Base-by-base conservation (phyloP, 352 stramenopile species). In the Phytophthora uliginosa region DNA sequence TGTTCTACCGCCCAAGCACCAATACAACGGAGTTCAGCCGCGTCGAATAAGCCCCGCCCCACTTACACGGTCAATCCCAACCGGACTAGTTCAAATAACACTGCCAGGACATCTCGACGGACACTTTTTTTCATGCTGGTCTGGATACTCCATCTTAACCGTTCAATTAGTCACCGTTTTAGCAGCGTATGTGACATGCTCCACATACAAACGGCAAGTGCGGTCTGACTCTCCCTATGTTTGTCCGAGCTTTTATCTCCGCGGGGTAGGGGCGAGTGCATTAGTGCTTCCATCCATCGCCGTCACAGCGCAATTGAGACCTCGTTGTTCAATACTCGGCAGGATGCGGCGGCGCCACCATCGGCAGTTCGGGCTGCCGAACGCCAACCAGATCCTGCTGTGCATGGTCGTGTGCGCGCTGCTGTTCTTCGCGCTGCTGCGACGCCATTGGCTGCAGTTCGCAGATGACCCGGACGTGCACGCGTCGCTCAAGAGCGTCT, bases 381-480 rank as follows among this genome's bases (percentile, higher is more conserved):
- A 95, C 73, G 88, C 88, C n/a, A 95, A 95, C 79, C 88, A 95
- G 84, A 85, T 95, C 66, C 76, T 95, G 58, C 76, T 93, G 55
- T 84, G 77, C 60, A 74, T 92, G 66, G 71, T 78, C 15, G 74
- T 91, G 4, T 82, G 74, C 50, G 76, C 61, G 34, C 57, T 94
- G 59, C 77, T 93, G 12, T 92, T 92, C 66, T 81, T 92, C 26
- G 61, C 86, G 59, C 71, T 95, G 48, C 69, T 94, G 68, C 81
- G 85, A 9, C 78, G 74, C 34, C 75, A 86, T 58, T 95, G 88
- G 88, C 76, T 95, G 57, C 51, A 84, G 47, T 85, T 94, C 55
- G 22, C 36, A 36, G 74, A 82, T 28, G 76, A 82, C 13, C 81
- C 82, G 51, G 75, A 80, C 28, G 68, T 85, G 31, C 63, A 80